Evolutionary conservation across 768 basidiomycete species (phyloP).

Genomic region (Tulasnella sp.): DNA sequence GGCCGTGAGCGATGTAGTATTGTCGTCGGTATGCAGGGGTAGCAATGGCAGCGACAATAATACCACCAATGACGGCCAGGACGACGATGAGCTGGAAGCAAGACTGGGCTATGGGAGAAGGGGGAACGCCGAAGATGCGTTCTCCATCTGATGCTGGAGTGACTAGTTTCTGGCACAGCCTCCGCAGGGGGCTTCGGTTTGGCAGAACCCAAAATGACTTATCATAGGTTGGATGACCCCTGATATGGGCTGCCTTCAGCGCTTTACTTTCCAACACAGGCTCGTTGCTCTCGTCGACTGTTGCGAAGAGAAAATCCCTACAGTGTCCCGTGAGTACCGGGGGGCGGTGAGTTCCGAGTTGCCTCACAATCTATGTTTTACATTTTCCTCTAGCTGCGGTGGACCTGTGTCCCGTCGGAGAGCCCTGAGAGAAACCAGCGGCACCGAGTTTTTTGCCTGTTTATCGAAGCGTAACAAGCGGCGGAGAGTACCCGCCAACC

Average conservation of each 20-base stretch:
- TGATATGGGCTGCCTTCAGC: conserved; percentile 81
- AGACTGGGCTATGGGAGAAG: conserved; percentile 60
- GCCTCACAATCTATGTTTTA: conserved; percentile 66
- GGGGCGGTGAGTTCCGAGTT: too few relatives aligned
- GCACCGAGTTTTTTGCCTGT: background rate
- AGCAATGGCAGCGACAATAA: conserved; percentile 74
- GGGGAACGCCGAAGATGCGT: conserved; percentile 76
- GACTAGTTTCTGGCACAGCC: conserved; percentile 76
- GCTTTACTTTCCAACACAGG: conserved; percentile 65
- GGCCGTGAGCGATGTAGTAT: conserved; percentile 59
- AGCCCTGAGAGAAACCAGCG: conserved; percentile 44
- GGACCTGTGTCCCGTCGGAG: conserved; percentile 39
- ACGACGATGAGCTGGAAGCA: conserved; percentile 73
- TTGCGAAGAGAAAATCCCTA: conserved; percentile 67
- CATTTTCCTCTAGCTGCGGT: conserved; percentile 46
- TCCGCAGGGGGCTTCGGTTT: conserved; percentile 69
- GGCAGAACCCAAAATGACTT: conserved; percentile 88
- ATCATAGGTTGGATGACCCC: conserved; percentile 83
- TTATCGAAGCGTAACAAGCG: conserved; percentile 13
- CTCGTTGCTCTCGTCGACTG: conserved; percentile 57
- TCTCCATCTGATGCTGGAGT: conserved; percentile 78
- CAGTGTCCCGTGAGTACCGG: too few relatives aligned
- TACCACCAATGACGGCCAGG: conserved; percentile 70
- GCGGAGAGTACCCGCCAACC: conserved; percentile 10
- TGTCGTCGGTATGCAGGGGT: conserved; percentile 78